These are phyloP conservation scores for Trypanosoma caninum DNA, from an alignment of 208 protist genomes.

Conservation along the genomic window DNA sequence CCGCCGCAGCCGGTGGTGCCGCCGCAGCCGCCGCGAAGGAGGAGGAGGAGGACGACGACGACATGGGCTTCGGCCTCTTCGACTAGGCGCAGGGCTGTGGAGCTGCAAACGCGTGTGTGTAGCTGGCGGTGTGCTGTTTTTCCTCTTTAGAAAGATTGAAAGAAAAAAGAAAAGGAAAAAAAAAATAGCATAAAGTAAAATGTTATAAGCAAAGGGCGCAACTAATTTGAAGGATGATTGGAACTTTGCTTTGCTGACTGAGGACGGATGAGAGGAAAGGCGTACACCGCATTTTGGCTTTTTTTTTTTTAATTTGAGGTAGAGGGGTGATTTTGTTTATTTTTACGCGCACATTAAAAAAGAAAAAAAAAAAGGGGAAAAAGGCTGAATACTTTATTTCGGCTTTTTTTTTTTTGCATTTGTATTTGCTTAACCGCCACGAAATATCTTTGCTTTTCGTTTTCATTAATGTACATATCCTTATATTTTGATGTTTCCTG, in stretches of 20 bases:
- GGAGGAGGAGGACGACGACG: constrained; percentile 88
- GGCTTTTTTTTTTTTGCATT: no score
- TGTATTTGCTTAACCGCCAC: no score
- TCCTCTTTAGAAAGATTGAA: not conserved
- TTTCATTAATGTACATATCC: no score
- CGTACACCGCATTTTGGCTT: no score
- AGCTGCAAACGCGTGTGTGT: not conserved
- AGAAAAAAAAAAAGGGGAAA: no score
- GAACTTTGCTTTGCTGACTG: no score
- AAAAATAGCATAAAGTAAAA: not conserved
- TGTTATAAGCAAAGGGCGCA: not conserved
- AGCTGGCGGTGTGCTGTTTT: not conserved
- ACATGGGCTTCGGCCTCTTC: constrained; percentile 90
- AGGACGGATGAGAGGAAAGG: no score
- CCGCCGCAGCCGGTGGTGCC: constrained; percentile 28
- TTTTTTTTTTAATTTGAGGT: not conserved
- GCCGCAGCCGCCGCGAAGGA: constrained; percentile 47
- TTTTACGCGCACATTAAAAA: no score
- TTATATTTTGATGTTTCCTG: no score
- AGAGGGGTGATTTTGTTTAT: not conserved
- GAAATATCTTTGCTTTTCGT: no score
- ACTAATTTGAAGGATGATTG: not conserved
- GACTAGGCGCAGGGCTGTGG: constrained; percentile 41
- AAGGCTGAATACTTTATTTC: no score
- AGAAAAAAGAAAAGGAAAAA: not conserved